phyloP scores from a whole-genome alignment of 306 rosid species.

The Vicia sativa region DNA sequence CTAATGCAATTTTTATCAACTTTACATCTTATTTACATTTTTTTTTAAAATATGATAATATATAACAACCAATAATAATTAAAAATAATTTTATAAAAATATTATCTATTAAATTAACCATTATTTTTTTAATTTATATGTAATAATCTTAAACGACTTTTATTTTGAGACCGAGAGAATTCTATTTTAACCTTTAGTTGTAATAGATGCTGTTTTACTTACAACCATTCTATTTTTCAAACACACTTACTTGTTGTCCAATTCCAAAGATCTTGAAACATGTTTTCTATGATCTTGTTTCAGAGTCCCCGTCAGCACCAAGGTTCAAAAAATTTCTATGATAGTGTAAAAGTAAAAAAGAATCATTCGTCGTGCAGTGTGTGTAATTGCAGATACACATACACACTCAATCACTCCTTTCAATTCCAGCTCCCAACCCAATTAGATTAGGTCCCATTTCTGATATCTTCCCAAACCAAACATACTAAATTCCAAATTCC shows the following conservation, averaged over 20 bases:
- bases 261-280: slow-evolving; percentile 37
- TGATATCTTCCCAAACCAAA: slow-evolving; percentile 47
- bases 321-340: slow-evolving; percentile 38
- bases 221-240: slow-evolving; percentile 21
- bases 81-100: no score
- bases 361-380: slow-evolving; percentile 33
- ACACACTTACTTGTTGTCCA: slow-evolving; percentile 34
- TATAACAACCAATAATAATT: no score
- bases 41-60: no score
- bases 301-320: slow-evolving; percentile 39
- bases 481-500: slow-evolving; percentile 34
- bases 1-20: no score
- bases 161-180: no score
- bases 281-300: slow-evolving; percentile 36
- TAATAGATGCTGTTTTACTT: slow-evolving; percentile 1
- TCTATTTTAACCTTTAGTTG: slow-evolving; percentile 20
- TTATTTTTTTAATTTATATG: no score
- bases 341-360: slow-evolving; percentile 20
- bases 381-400: background rate
- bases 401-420: slow-evolving; percentile 35
- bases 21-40: no score
- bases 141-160: no score
- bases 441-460: slow-evolving; percentile 51
- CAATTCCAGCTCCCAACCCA: slow-evolving; percentile 39
- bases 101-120: no score